Evolutionary conservation across 139 green algal species (phyloP), one percentile per base, ranked within the genome.

Genomic region (Nannochloris sp.): DNA sequence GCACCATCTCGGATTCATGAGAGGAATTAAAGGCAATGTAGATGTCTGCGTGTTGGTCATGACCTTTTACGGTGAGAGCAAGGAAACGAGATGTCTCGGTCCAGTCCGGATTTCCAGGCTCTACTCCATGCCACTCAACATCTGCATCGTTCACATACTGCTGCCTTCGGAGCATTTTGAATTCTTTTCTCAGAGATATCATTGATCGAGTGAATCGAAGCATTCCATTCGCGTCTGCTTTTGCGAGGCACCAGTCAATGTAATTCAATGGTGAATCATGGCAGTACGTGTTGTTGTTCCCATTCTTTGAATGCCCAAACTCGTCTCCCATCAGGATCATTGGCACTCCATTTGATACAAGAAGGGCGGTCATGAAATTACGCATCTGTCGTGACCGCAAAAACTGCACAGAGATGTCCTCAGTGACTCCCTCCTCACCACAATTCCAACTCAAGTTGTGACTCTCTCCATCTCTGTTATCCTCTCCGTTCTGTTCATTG

Each of bases 271-370:
- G 40, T 5, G 67, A 80, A 84, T 98, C 92, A 71, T 96, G 91
- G 82, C 92, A 97, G 82, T 98, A 98, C 17, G 92, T 98, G 85
- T 98, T 98, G 79, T 98, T 98, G 79, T 98, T 98, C 63, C 92
- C 92, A 49, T 59, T 67, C 71, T 83, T 97, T 72, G 75, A 88
- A 83, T 97, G 92, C 1, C 86, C 88, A 67, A 92, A 96, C 79
- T 98, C 92, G 66, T 98, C 92, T 0, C 92, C 92, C 92, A 97
- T 97, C 49, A 74, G 67, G 0, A 98, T 61, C 92, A 98, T 98
- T 53, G 92, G 92, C 40, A 97, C 85, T 11, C 91, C 92, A 56
- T 94, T 76, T 0, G 87, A 71, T 61, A 97, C 68, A 67, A 97
- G 72, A 62, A 98, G 84, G 25, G 91, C 89, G 1, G 78, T 56